Evolutionary conservation across 2,329 filamentous ascomycete genomes (phyloP).

Genomic region (Exophiala viscosa): DNA sequence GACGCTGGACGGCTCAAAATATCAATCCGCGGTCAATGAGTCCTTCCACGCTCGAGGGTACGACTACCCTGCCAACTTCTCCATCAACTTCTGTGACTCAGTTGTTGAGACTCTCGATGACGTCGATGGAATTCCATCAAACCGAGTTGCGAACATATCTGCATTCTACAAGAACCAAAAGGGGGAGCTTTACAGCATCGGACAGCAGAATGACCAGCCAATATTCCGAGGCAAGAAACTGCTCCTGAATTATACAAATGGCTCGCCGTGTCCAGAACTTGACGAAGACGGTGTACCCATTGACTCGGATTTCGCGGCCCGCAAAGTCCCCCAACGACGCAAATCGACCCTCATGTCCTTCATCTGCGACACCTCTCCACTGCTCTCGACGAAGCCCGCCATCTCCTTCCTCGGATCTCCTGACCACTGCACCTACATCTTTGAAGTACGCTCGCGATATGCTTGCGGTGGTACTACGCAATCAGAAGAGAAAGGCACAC

Average conservation of each 20-base stretch:
- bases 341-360: slow-evolving; percentile 90
- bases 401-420: slow-evolving; percentile 84
- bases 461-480: slow-evolving; percentile 70
- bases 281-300: slow-evolving; percentile 27
- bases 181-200: slow-evolving; percentile 26
- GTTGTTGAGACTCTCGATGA: slow-evolving; percentile 46
- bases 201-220: slow-evolving; percentile 44
- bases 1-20: slow-evolving; percentile 40
- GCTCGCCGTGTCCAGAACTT: slow-evolving; percentile 61
- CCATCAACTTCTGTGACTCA: slow-evolving; percentile 49
- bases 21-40: slow-evolving; percentile 40
- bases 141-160: slow-evolving; percentile 46
- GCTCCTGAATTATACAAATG: slow-evolving; percentile 71
- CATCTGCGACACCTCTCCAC: slow-evolving; percentile 72
- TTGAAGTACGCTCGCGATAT: slow-evolving; percentile 81
- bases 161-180: slow-evolving; percentile 43
- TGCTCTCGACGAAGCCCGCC: slow-evolving; percentile 48
- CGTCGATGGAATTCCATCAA: slow-evolving; percentile 43
- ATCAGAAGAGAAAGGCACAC: slow-evolving; percentile 49
- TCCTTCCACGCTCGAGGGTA: slow-evolving; percentile 50
- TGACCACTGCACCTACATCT: slow-evolving; percentile 92
- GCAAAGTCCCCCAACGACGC: slow-evolving; percentile 36
- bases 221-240: slow-evolving; percentile 57
- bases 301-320: slow-evolving; percentile 15
- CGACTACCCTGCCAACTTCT: slow-evolving; percentile 50